Conservation (phyloP, 345 rosid genomes). For the Populus pruinosa region DNA sequence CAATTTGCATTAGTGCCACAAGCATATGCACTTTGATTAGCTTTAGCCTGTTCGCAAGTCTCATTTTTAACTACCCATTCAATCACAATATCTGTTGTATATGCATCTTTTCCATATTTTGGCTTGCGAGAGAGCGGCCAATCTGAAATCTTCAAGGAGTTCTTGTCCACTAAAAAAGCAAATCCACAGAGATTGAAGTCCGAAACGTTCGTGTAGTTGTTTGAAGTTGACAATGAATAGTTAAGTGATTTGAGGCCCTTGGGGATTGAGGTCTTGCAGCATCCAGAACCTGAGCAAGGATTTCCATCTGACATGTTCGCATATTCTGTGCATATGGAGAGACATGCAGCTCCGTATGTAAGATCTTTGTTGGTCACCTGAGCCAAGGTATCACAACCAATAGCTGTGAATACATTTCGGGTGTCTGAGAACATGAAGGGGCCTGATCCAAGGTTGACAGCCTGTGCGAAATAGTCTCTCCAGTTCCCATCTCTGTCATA, state of each 20-base stretch:
- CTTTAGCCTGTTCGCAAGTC: slow-evolving; percentile 8
- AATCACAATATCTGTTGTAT: background rate
- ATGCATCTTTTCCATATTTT: background rate
- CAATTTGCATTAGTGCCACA: slow-evolving; percentile 11
- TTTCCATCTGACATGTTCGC: background rate
- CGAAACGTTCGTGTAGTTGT: too few species aligned
- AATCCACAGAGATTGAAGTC: slow-evolving; percentile 10
- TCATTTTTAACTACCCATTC: slow-evolving; percentile 17
- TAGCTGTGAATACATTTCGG: slow-evolving; percentile 22
- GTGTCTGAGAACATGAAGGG: slow-evolving; percentile 14
- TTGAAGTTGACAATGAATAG: background rate
- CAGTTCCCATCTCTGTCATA: background rate
- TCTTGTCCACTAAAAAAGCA: slow-evolving; percentile 19
- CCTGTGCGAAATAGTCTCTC: accelerated
- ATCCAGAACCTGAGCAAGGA: background rate
- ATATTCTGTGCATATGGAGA: background rate
- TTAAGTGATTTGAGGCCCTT: background rate
- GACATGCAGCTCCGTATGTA: slow-evolving; percentile 12
- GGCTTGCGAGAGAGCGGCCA: background rate
- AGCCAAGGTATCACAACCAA: slow-evolving; percentile 22
- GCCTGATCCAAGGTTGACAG: accelerated
- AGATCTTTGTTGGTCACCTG: background rate
- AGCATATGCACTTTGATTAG: background rate
- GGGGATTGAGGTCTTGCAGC: background rate
- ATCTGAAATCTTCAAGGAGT: background rate